These are phyloP conservation scores for Anthostomella pinea DNA, from an alignment of 2,329 filamentous ascomycete species.

Conservation along the genomic window DNA sequence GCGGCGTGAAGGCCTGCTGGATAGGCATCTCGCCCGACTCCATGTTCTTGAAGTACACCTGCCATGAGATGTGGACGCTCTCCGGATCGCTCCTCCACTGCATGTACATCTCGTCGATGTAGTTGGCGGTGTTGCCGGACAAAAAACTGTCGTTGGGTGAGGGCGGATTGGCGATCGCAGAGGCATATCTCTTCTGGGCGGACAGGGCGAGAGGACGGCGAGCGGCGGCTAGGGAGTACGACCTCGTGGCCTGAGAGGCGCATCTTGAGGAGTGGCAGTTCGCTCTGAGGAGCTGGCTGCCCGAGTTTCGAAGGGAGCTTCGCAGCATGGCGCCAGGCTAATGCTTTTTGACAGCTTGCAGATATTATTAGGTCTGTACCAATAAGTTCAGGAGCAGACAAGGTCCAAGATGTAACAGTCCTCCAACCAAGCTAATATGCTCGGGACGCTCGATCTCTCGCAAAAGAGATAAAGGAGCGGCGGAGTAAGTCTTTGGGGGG, in stretches of 20 bases:
- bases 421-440: slow-evolving; percentile 25
- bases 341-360: slow-evolving; percentile 30
- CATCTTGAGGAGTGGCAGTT: slow-evolving; percentile 43
- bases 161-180: slow-evolving; percentile 53
- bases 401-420: too few species aligned
- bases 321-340: slow-evolving; percentile 64
- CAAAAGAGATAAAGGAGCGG: slow-evolving; percentile 41
- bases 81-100: slow-evolving; percentile 92
- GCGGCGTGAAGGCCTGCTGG: slow-evolving; percentile 93
- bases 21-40: slow-evolving; percentile 97
- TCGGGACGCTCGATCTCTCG: slow-evolving; percentile 22
- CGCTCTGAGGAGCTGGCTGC: slow-evolving; percentile 60
- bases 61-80: slow-evolving; percentile 97
- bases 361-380: slow-evolving; percentile 8
- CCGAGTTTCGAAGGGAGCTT: slow-evolving; percentile 63
- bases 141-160: slow-evolving; percentile 96
- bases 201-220: slow-evolving; percentile 51
- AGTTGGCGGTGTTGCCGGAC: slow-evolving; percentile 94
- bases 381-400: slow-evolving; percentile 9
- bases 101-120: slow-evolving; percentile 99
- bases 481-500: slow-evolving; percentile 45
- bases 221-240: slow-evolving; percentile 44
- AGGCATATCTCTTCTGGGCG: slow-evolving; percentile 53
- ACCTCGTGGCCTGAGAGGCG: slow-evolving; percentile 35
- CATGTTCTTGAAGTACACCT: slow-evolving; percentile 99